A percentile compares a stretch with the other conserved stretches of the same genome.
phyloP scores from a whole-genome alignment of 208 protist species.

The Phytomonas sp. region DNA sequence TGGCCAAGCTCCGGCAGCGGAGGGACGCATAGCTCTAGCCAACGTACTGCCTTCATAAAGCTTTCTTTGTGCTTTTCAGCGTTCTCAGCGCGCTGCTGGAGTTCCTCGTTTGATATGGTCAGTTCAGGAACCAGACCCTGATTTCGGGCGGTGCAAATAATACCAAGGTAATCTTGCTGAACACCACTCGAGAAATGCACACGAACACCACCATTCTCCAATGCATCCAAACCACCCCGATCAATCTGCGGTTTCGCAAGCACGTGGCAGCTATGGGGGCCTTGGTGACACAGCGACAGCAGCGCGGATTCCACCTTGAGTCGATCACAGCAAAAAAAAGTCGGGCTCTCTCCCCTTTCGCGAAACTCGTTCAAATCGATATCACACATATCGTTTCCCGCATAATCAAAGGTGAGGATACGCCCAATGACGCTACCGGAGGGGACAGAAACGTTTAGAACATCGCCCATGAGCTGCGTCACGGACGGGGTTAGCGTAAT shows the following conservation, averaged over 20 bases:
- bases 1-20: conserved; percentile 77
- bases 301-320: conserved; percentile 78
- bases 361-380: conserved; percentile 89
- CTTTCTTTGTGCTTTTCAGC: conserved; percentile 63
- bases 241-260: conserved; percentile 75
- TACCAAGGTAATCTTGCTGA: conserved; percentile 72
- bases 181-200: conserved; percentile 79
- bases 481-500: conserved; percentile 87
- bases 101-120: conserved; percentile 74
- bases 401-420: conserved; percentile 87
- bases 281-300: conserved; percentile 77
- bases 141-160: conserved; percentile 83
- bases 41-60: conserved; percentile 62
- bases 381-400: conserved; percentile 89
- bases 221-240: conserved; percentile 61
- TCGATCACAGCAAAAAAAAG: conserved; percentile 89
- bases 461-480: conserved; percentile 88
- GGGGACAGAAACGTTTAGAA: conserved; percentile 86
- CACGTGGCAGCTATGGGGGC: conserved; percentile 76
- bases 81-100: conserved; percentile 77
- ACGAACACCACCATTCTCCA: conserved; percentile 75
- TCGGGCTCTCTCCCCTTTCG: conserved; percentile 89
- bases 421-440: conserved; percentile 84
- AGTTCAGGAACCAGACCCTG: conserved; percentile 72
- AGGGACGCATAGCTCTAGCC: conserved; percentile 86